These are phyloP conservation scores for Paecilomyces niveus DNA, from an alignment of 2,329 filamentous ascomycete species.

Conservation along the genomic window DNA sequence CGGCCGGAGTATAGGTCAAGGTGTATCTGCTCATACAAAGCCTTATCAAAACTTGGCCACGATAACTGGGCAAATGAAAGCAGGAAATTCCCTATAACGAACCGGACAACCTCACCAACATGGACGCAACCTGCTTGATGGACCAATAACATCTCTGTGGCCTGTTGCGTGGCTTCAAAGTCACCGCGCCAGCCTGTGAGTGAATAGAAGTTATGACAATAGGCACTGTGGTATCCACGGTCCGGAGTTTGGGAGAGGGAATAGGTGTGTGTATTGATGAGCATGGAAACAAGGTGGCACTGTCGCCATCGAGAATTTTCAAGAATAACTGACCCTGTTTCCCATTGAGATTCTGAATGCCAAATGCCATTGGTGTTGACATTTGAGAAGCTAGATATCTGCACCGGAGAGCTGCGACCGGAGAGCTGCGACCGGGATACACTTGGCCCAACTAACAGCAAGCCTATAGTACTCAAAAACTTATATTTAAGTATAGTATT, in stretches of 20 bases:
- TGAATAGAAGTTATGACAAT: constrained; percentile 20
- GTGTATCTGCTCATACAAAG: constrained; percentile 50
- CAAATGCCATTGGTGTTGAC: neutral
- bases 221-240: constrained; percentile 15
- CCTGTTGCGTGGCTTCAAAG: constrained; percentile 12
- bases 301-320: constrained; percentile 12
- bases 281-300: constrained; percentile 25
- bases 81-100: constrained; percentile 23
- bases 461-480: too few species aligned
- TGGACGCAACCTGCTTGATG: constrained; percentile 89
- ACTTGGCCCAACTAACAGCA: too few species aligned
- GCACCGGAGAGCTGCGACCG: too few species aligned
- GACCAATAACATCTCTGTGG: constrained; percentile 68
- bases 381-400: too few species aligned
- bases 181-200: constrained; percentile 28
- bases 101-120: constrained; percentile 89
- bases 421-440: too few species aligned
- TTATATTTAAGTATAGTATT: too few species aligned
- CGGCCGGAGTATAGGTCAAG: constrained; percentile 81
- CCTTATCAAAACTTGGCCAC: neutral
- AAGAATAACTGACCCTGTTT: neutral
- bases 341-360: neutral
- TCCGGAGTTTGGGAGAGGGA: constrained; percentile 32
- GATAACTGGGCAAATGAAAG: neutral
- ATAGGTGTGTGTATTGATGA: constrained; percentile 37